These are phyloP conservation scores for Boletus insuetus DNA, from an alignment of 768 basidiomycete species.

Conservation along the genomic window DNA sequence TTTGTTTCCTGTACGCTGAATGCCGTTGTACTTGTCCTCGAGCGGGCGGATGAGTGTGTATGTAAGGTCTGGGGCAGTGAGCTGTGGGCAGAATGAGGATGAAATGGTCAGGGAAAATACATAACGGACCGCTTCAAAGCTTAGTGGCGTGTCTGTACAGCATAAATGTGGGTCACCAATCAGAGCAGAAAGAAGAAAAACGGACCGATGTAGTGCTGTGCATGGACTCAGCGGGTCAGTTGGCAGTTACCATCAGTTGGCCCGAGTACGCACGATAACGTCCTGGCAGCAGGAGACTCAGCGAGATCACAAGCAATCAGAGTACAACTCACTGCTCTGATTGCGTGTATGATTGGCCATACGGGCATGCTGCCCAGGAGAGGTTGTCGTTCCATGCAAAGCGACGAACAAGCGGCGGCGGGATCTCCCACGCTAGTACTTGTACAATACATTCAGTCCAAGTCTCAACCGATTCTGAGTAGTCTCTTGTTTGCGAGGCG, in stretches of 20 bases:
- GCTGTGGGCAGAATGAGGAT: conserved; percentile 38
- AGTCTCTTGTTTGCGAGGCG: too few relatives aligned
- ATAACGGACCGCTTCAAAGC: conserved; percentile 67
- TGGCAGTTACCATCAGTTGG: background rate
- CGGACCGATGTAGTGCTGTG: conserved; percentile 68
- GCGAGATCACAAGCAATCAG: background rate
- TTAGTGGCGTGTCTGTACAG: conserved; percentile 73
- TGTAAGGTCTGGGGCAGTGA: conserved; percentile 83
- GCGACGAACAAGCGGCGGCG: background rate
- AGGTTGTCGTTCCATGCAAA: conserved; percentile 35
- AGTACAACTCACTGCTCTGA: conserved; percentile 47
- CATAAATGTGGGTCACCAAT: background rate
- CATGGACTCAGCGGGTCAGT: conserved; percentile 3
- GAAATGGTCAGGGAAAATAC: background rate
- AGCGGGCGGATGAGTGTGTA: conserved; percentile 89
- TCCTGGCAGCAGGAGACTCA: conserved; percentile 44
- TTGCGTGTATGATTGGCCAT: conserved; percentile 80
- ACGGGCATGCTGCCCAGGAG: conserved; percentile 58
- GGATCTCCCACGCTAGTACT: background rate
- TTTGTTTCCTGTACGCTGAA: conserved; percentile 74
- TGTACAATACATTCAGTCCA: too few relatives aligned
- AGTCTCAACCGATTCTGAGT: too few relatives aligned
- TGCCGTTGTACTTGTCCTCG: conserved; percentile 76
- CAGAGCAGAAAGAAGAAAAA: background rate
- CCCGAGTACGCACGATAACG: conserved; percentile 45